Conservation (phyloP, 306 rosid genomes). For the Castanospermum australe region DNA sequence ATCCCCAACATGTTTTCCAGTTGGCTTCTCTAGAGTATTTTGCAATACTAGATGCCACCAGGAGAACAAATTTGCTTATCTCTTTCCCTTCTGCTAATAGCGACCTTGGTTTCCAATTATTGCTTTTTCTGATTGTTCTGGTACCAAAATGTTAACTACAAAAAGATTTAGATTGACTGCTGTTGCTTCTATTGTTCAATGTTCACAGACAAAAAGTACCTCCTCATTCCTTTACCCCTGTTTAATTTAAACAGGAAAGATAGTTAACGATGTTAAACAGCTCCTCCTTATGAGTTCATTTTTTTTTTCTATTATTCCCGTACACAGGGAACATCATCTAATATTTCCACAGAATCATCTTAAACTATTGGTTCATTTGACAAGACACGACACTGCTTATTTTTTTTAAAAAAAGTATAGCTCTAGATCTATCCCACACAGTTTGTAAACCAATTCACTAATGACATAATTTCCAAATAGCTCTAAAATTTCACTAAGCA, state of each 20-base stretch:
- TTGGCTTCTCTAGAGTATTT: neutral
- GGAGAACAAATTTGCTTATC: neutral
- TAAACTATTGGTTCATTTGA: neutral
- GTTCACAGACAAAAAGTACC: neutral
- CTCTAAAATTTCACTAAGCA: neutral
- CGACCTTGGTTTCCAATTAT: neutral
- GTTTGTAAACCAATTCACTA: slow-evolving; percentile 11
- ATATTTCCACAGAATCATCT: neutral
- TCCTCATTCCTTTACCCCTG: neutral
- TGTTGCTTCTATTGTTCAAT: neutral
- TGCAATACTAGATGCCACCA: neutral
- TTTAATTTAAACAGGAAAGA: neutral
- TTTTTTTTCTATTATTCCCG: neutral
- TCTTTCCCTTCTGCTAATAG: neutral
- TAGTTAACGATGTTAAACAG: neutral
- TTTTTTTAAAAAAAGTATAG: neutral
- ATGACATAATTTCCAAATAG: neutral
- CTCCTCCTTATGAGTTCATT: neutral
- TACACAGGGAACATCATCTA: neutral
- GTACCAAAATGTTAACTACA: neutral
- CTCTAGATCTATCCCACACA: neutral
- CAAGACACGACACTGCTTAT: neutral
- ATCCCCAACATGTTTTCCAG: neutral
- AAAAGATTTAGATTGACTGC: neutral
- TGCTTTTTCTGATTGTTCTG: neutral